phyloP scores from a whole-genome alignment of 1,284 basidiomycete species.

The Leccinum cinnamomeum region DNA sequence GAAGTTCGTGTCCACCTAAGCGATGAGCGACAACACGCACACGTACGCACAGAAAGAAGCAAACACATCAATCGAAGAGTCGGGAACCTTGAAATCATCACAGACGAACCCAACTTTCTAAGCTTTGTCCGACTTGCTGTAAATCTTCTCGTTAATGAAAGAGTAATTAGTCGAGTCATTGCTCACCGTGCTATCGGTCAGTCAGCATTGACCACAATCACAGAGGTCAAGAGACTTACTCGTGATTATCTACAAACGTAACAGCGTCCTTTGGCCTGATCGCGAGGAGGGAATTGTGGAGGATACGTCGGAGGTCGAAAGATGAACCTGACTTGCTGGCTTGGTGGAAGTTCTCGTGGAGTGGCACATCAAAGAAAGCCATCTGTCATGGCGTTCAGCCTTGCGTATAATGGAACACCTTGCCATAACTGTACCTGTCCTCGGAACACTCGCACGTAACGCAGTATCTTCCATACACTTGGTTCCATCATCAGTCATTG shows the following conservation, averaged over 20 bases:
- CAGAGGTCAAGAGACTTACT: constrained; percentile 46
- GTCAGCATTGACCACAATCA: neutral
- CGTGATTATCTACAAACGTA: constrained; percentile 84
- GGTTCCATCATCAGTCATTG: neutral
- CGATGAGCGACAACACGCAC: neutral
- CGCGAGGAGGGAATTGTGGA: constrained; percentile 58
- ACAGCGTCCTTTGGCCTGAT: constrained; percentile 68
- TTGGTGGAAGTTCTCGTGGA: constrained; percentile 69
- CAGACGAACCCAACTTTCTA: constrained; percentile 73
- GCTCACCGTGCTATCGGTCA: constrained; percentile 51
- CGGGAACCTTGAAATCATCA: neutral
- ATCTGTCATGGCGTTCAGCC: neutral
- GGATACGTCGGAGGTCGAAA: constrained; percentile 66
- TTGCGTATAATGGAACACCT: neutral
- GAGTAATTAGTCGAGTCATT: neutral
- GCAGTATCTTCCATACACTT: constrained; percentile 53
- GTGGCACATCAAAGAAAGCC: constrained; percentile 71
- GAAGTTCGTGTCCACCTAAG: constrained; percentile 63
- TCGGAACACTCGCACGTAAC: constrained; percentile 59
- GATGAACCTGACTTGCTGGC: constrained; percentile 59
- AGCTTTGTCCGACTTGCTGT: constrained; percentile 68
- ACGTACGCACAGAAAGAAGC: neutral
- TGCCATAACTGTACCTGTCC: constrained; percentile 50
- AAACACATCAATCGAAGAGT: neutral
- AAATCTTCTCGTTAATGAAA: constrained; percentile 5